These are phyloP conservation scores for Beauveria asiatica DNA, from an alignment of 2,329 filamentous ascomycete genomes.

Conservation along the genomic window DNA sequence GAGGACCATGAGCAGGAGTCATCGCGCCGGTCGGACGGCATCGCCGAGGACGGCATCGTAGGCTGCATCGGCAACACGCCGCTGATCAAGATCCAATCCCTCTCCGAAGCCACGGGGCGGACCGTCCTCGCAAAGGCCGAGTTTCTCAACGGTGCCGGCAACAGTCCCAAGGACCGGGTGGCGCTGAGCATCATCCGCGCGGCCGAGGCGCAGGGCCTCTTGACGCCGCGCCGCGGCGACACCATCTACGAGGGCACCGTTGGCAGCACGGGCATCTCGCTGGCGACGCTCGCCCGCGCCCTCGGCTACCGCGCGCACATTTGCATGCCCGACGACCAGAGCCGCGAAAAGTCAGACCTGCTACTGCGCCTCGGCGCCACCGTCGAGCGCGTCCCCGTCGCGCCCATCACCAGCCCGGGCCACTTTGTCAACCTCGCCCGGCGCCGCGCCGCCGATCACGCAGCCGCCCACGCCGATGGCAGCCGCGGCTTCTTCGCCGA, in stretches of 20 bases:
- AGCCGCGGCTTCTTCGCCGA: conserved; percentile 89
- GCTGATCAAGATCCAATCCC: conserved; percentile 73
- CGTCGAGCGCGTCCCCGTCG: conserved; percentile 86
- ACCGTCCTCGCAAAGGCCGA: conserved; percentile 90
- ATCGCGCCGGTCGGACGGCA: conserved; percentile 20
- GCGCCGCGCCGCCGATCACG: conserved; percentile 67
- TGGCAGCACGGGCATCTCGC: conserved; percentile 89
- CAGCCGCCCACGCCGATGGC: conserved; percentile 40
- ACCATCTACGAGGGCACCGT: conserved; percentile 97
- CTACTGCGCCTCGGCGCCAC: conserved; percentile 81
- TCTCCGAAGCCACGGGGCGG: conserved; percentile 81
- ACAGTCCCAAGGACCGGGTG: conserved; percentile 90
- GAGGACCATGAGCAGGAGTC: conserved; percentile 43
- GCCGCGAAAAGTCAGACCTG: conserved; percentile 79
- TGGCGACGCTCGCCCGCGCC: conserved; percentile 81
- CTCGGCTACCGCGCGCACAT: conserved; percentile 89
- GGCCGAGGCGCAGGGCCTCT: conserved; percentile 68
- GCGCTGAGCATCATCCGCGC: conserved; percentile 79
- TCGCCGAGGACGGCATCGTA: conserved; percentile 69
- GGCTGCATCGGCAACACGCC: conserved; percentile 91
- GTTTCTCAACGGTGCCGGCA: conserved; percentile 90
- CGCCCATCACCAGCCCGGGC: conserved; percentile 83
- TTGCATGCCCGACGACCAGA: conserved; percentile 93
- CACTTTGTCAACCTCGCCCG: conserved; percentile 94
- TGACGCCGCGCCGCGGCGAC: conserved; percentile 75